A percentile compares a stretch with the other conserved stretches of the same genome.
Evolutionary conservation across 768 basidiomycete genomes (phyloP).

Genomic region (Russula sp.): DNA sequence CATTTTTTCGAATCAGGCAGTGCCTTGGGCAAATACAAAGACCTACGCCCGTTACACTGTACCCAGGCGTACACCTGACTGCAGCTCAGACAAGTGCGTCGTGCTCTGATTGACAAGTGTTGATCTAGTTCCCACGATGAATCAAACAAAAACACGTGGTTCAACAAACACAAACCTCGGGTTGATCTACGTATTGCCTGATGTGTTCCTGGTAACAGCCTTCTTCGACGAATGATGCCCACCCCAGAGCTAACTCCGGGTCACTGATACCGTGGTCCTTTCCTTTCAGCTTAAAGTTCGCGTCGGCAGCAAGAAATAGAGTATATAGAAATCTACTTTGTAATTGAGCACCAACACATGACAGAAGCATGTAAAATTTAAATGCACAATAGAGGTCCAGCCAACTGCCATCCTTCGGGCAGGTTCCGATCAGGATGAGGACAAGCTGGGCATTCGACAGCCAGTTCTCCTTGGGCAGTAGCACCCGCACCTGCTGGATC

Average conservation of each 20-base stretch:
- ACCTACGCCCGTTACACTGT: not conserved
- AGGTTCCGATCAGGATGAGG: constrained; percentile 13
- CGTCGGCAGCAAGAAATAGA: constrained; percentile 4
- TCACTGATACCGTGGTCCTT: not conserved
- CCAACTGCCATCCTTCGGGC: not conserved
- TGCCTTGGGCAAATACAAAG: not conserved
- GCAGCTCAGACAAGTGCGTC: not conserved
- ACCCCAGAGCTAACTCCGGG: not conserved
- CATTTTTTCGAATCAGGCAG: not conserved
- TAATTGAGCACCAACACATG: too few relatives aligned
- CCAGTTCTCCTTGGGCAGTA: constrained; percentile 1
- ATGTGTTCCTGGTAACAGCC: not conserved
- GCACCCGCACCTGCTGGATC: constrained; percentile 9
- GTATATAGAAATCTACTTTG: not conserved
- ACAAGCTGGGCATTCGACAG: constrained; percentile 12
- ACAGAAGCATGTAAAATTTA: too few relatives aligned
- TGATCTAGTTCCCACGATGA: constrained; percentile 1
- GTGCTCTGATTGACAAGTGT: constrained; percentile 2
- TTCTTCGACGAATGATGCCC: constrained; percentile 4
- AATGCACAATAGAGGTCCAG: too few relatives aligned
- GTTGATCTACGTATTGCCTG: not conserved
- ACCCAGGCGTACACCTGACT: not conserved
- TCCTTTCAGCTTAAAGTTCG: constrained; percentile 11
- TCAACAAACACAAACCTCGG: not conserved
- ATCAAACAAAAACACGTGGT: not conserved